A percentile compares a stretch with the other conserved stretches of the same genome.
phyloP scores from a whole-genome alignment of 2,329 filamentous ascomycete species.

The Colletotrichum eleusines region DNA sequence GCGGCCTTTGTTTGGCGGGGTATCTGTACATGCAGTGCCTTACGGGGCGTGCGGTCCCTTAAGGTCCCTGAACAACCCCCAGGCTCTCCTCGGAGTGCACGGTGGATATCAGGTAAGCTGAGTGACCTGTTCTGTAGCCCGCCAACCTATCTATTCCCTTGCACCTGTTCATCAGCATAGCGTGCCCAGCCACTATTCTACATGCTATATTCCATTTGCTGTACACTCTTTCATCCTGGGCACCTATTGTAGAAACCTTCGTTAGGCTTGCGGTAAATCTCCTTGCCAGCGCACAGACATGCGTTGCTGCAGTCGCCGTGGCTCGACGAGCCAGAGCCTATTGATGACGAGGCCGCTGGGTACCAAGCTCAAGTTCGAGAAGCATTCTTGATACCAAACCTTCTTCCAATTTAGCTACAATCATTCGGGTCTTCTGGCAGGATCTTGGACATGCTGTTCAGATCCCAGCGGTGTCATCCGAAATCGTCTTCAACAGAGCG shows the following conservation, averaged over 20 bases:
- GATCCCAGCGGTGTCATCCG: constrained; percentile 17
- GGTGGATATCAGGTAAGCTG: constrained; percentile 27
- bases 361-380: background rate
- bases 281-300: background rate
- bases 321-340: background rate
- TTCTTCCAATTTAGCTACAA: background rate
- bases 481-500: constrained; percentile 8
- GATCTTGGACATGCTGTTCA: background rate
- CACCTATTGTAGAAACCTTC: background rate
- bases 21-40: constrained; percentile 19
- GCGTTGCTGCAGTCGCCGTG: too few relatives aligned
- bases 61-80: background rate
- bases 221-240: background rate
- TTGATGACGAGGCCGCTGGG: background rate
- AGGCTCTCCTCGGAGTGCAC: background rate
- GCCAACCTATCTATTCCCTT: constrained; percentile 3
- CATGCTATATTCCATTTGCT: too few relatives aligned
- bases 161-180: constrained; percentile 13
- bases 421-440: background rate
- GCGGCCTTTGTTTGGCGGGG: constrained; percentile 36
- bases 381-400: background rate
- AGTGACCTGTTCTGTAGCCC: background rate
- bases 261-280: background rate
- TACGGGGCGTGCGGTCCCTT: constrained; percentile 27
- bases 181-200: background rate